A percentile compares a stretch with the other conserved stretches of the same genome.
phyloP scores from a whole-genome alignment of 176 grass and related monocot species.

The Oryza officinalis region DNA sequence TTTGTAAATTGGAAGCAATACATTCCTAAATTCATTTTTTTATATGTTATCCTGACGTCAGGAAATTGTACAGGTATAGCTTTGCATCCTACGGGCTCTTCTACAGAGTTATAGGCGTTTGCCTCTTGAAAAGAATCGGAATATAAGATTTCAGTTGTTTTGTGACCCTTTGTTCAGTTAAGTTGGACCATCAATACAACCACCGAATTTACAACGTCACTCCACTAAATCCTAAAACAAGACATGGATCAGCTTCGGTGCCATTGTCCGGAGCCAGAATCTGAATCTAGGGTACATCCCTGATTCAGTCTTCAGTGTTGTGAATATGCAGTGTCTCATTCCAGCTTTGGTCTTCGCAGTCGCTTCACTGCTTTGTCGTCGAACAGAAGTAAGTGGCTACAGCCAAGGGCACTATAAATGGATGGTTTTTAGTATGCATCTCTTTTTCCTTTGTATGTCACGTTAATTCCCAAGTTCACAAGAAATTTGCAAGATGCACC shows the following conservation, averaged over 20 bases:
- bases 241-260: constrained; percentile 24
- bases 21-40: neutral
- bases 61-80: neutral
- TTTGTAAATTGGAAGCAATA: neutral
- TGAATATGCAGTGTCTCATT: constrained; percentile 26
- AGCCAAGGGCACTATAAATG: constrained; percentile 38
- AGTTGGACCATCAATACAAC: constrained; percentile 48
- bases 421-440: constrained; percentile 32
- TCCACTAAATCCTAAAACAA: constrained; percentile 25
- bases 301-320: constrained; percentile 28
- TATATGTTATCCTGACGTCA: constrained; percentile 15
- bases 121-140: constrained; percentile 22
- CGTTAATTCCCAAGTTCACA: constrained; percentile 23
- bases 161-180: constrained; percentile 28
- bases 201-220: constrained; percentile 50
- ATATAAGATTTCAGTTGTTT: constrained; percentile 25
- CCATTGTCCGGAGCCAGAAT: constrained; percentile 31
- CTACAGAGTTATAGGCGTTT: neutral
- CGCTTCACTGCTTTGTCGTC: neutral
- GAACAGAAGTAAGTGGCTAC: constrained; percentile 43
- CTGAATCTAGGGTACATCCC: constrained; percentile 41
- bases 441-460: constrained; percentile 18
- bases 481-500: constrained; percentile 7
- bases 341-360: neutral
- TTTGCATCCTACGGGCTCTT: neutral